These are phyloP conservation scores for Eustoma russellianum DNA, from an alignment of 257 asterid species.

Conservation along the genomic window DNA sequence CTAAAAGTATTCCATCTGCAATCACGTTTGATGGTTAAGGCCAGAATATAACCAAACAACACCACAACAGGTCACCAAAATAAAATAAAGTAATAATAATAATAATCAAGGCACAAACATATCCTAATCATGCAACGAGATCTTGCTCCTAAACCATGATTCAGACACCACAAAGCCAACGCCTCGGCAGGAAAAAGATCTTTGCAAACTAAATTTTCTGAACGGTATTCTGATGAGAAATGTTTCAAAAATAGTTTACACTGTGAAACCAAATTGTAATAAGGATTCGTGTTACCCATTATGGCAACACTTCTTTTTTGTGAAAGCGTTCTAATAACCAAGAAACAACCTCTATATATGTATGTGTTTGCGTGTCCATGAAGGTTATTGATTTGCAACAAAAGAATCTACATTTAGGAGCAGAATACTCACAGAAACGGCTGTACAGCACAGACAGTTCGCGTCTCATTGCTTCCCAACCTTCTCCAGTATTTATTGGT, in stretches of 20 bases:
- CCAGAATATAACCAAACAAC: background rate
- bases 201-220: too few species aligned
- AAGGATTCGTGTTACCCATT: background rate
- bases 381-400: background rate
- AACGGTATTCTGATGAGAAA: too few species aligned
- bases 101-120: too few species aligned
- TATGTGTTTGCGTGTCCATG: background rate
- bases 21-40: constrained; percentile 11
- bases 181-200: too few species aligned
- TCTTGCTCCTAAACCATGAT: too few species aligned
- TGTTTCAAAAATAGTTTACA: background rate
- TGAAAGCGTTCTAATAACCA: background rate
- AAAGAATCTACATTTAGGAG: constrained; percentile 1
- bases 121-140: too few species aligned
- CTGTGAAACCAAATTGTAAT: background rate
- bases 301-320: background rate
- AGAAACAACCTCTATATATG: background rate
- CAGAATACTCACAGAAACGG: constrained; percentile 77
- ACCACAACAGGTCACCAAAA: background rate
- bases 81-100: too few species aligned
- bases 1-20: constrained; percentile 92
- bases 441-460: constrained; percentile 92
- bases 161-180: too few species aligned
- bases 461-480: constrained; percentile 95
- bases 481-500: constrained; percentile 67